A percentile compares a stretch with the other conserved stretches of the same genome.
These are phyloP conservation scores for Malus hybrid DNA, from an alignment of 331 rosid genomes.

Conservation along the genomic window DNA sequence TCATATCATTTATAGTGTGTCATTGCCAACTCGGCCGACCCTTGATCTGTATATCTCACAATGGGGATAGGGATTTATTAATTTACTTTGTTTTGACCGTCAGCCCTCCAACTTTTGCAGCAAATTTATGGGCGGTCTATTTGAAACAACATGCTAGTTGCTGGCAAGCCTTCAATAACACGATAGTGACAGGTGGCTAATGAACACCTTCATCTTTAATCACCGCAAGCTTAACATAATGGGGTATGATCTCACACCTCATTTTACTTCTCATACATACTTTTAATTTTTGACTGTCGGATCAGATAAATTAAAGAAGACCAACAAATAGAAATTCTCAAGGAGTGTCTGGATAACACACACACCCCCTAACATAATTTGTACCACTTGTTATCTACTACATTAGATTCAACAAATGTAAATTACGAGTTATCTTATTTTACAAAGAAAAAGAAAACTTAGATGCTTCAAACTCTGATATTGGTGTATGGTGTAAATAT, in stretches of 20 bases:
- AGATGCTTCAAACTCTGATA: too few relatives aligned
- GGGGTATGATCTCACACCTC: too few relatives aligned
- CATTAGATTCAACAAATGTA: too few relatives aligned
- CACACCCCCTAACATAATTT: too few relatives aligned
- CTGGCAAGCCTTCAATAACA: background rate
- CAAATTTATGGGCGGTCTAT: background rate
- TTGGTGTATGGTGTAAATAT: too few relatives aligned
- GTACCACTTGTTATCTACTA: too few relatives aligned
- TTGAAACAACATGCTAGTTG: background rate
- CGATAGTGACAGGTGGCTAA: background rate
- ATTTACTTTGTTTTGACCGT: background rate
- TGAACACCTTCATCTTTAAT: background rate
- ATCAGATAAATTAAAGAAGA: too few relatives aligned
- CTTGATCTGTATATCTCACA: background rate
- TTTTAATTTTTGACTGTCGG: too few relatives aligned
- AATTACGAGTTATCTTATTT: too few relatives aligned
- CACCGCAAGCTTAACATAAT: background rate
- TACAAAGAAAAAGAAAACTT: too few relatives aligned
- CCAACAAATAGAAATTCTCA: accelerated
- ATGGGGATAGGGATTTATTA: background rate
- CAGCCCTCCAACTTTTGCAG: background rate
- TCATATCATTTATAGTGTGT: background rate
- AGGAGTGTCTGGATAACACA: too few relatives aligned
- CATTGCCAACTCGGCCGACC: background rate
- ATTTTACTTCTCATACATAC: too few relatives aligned